Evolutionary conservation across 1,139 yeast species (phyloP), one percentile per base, ranked within the genome.

Genomic region (Geotrichum histeridarum): DNA sequence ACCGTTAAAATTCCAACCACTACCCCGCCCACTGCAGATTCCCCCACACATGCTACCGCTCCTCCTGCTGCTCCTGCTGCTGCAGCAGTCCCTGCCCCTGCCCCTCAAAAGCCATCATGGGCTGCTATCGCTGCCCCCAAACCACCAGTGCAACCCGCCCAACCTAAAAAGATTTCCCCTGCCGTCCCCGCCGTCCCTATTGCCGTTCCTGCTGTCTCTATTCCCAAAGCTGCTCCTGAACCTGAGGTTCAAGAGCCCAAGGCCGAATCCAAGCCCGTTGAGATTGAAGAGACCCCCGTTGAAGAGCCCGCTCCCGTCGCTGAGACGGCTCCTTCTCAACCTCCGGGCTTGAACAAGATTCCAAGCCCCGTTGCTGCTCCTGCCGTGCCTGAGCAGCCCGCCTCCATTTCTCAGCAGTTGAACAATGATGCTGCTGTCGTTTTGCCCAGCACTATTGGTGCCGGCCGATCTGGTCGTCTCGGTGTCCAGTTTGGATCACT

Each of bases 401-500:
- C 15, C 18, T 51, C 57, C n/a, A 39, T 59, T 54, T 57, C 65
- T 61, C 42, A 62, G 72, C 38, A n/a, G 15, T 30, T 68, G 67
- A 75, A 70, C 73, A 82, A 66, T 61, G 76, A 74, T 39, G 75
- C 74, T 48, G 79, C 85, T 60, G 93, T 86, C 58, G 83, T 84
- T 52, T 79, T 86, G 66, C 93, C 93, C 61, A 67, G 65, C 18
- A 70, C 77, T 42, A 70, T 77, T 50, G 74, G 74, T 51, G 67
- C 65, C 39, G 68, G 76, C 48, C 80, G 77, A 64, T 73, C 76
- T 59, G 78, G 78, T 64, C 75, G 80, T 56, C 82, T 82, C 51
- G 88, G 86, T 61, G 85, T 84, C 54, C 84, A 86, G 53, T 84
- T 84, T 64, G 89, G 90, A 53, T 80, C 86, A 15, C 75, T 82